These are phyloP conservation scores for Stephania yunnanensis DNA, from an alignment of 164 flowering plant species.

Conservation along the genomic window DNA sequence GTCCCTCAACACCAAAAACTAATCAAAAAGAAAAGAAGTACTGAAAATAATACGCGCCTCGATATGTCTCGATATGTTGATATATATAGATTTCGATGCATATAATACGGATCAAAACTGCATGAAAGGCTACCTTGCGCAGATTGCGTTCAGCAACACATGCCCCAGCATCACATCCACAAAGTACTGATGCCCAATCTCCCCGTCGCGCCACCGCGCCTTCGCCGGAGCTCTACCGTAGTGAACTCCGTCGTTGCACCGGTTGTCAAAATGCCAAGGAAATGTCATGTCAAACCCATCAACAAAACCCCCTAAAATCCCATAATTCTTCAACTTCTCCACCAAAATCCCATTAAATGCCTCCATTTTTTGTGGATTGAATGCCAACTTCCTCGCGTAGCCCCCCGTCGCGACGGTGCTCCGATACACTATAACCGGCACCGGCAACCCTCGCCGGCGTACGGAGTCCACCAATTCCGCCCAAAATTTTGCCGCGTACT, in stretches of 20 bases:
- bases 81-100: no score
- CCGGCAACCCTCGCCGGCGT: constrained; percentile 28
- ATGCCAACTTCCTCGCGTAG: constrained; percentile 62
- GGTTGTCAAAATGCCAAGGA: constrained; percentile 88
- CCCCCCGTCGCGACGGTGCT: constrained; percentile 86
- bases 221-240: constrained; percentile 85
- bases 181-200: constrained; percentile 91
- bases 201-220: constrained; percentile 80
- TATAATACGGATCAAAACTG: no score
- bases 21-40: no score
- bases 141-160: constrained; percentile 63
- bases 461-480: constrained; percentile 49
- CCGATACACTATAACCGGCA: constrained; percentile 54
- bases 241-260: constrained; percentile 95
- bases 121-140: constrained; percentile 38
- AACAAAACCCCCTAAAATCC: constrained; percentile 49
- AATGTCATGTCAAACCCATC: constrained; percentile 81
- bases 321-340: constrained; percentile 53
- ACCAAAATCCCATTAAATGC: constrained; percentile 58
- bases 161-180: constrained; percentile 90
- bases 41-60: no score
- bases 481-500: constrained; percentile 71
- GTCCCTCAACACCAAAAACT: no score
- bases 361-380: constrained; percentile 90
- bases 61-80: no score